Base-by-base conservation (phyloP, 1,139 yeast species). In the Suhomyces wounanorum region DNA sequence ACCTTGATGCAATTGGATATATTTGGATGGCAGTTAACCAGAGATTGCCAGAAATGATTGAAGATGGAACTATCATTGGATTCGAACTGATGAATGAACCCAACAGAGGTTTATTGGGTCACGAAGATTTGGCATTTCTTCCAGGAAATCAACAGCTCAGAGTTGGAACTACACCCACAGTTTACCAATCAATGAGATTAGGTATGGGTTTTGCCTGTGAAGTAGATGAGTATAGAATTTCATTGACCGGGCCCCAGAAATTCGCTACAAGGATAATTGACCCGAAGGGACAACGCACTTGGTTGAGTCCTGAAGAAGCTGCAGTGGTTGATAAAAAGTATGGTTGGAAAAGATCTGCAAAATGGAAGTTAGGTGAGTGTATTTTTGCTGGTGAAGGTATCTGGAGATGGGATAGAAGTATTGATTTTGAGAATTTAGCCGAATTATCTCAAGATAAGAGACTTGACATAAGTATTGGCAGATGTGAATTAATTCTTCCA, bases 51-150 rank as follows among this genome's bases (percentile, higher is more conserved):
- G 73, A 78, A 11, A 69, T 89, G 66, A 73, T 88, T 52, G 75
- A 77, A 9, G 69, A 73, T 55, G 81, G 81, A 1, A 67, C 77
- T 5, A 68, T 88, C 4, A 60, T 91, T 14, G 99, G 97, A 3
- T 79, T 90, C 63, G 99, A 92, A 68, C 81, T 89, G 47, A 67
- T 92, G 73, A 92, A 92, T 65, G 99, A 92, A 65, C 98, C 98
- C 2, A 87, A 83, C 59, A 61, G 70, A 50, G 94, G 95, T 0
- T 74, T 81, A 50, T 73, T 83, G 45, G 90, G 89, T 0, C 76
- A 75, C 47, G 68, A 68, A 1, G 70, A 83, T 60, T 64, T 87
- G 45, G 70, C 68, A 3, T 55, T 59, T 1, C 60, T 83, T 18
- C 87, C 91, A 0, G 72, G 70, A 7, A 65, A 67, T 16, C 86